Evolutionary conservation across 108 stramenopile species (phyloP), one percentile per base, ranked within the genome.

Genomic region (Conticribra weissflogii): DNA sequence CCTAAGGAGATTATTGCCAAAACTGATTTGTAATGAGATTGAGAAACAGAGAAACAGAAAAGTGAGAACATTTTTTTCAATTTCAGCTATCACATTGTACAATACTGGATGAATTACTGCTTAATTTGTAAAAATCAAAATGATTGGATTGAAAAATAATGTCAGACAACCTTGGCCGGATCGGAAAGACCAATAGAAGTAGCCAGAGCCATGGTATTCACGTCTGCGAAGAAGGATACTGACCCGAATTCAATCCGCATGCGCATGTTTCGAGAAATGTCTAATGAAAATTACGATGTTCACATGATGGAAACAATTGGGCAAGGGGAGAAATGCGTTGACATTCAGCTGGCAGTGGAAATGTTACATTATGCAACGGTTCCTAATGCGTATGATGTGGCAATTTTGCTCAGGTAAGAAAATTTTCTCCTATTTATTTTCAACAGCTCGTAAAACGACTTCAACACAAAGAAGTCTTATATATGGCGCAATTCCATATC

Each of bases 331-430:
- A 96, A 96, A 52, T 92, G 92, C 59, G 88, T 96, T 17, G 95
- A 96, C 57, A 96, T 96, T 72, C 89, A 92, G 61, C 58, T 96
- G 30, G 88, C 95, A 1, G 89, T 91, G 9, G 95, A 96, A 62
- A 91, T 94, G 87, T 65, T 96, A 15, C 90, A 96, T 71, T 92
- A 87, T 70, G 90, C 91, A 15, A 92, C 90, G 17, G 88, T 90
- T 23, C 88, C 90, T 9, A 79, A 92, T 82, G 86, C 92, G 3
- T 96, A 85, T 61, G 95, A 96, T 71, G 76, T 92, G 14, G 95
- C 92, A n/a, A 72, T 96, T 45, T 49, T 96, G 23, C 63, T 96
- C 9, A 90, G 71, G 68, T 70, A 31, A 56, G 49, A 14, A 12
- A 50, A 59, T 58, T 30, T n/a, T 31, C 2, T n/a, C 2, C 1